Evolutionary conservation across 768 basidiomycete species (phyloP), one percentile per base, ranked within the genome.

Genomic region (Mycena indigotica): DNA sequence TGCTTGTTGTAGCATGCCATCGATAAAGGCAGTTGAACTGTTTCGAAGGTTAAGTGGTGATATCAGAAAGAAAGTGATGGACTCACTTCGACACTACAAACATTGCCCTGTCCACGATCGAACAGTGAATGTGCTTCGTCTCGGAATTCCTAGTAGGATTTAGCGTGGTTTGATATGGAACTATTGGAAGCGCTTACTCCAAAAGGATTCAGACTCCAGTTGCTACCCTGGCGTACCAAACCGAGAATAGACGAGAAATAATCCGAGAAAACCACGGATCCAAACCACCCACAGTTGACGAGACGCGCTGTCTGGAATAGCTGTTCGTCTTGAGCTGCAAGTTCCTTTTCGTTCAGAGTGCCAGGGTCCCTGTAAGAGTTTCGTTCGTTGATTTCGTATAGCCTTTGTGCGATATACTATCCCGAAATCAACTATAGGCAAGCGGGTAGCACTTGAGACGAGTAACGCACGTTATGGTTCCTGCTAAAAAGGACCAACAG

Each of bases 1-100:
- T 64, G 41, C 88, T 91, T 0, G 88, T 90, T 0, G 91, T 92
- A 1, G 92, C 87, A 45, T 94, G 92, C 92, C 92, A 79, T 19
- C 89, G 83, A 70, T 93, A 93, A 54, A 93, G 73, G 64, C 88
- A 88, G 65, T 93, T 93, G 76, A 93, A 93, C 87, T 90, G 35
- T 32, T n/a, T 4, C 2, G 24, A 26, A 13, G 38, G 24, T 21
- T 39, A 25, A 8, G 6, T 16, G 23, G 5, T 4, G 10, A 15
- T 17, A 19, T 13, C 21, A 26, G 19, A 19, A 4, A 32, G 3
- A 13, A n/a, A 44, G 17, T 10, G 5, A 28, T 2, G 15, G 35
- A 67, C 73, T 32, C 59, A 88, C 89, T 79, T 94, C 91, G 28
- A 91, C 88, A 70, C 89, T 91, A 70, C 86, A 88, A 15, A 84